Conservation (phyloP, 331 rosid genomes). For the Spiraea crenata region DNA sequence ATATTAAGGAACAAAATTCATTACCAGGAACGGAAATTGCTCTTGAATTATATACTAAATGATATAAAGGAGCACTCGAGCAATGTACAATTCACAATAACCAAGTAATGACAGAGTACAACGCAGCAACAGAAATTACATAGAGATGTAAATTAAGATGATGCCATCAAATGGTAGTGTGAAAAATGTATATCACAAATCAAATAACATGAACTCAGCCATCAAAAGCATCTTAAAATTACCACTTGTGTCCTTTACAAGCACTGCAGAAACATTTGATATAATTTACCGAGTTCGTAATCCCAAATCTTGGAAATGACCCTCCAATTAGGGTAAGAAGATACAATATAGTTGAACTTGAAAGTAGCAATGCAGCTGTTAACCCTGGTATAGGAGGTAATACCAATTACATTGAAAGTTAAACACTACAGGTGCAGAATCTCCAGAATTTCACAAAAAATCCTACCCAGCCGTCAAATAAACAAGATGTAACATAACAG, state of each 20-base stretch:
- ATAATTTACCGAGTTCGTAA: background rate
- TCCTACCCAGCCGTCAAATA: background rate
- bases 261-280: background rate
- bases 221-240: too few species aligned
- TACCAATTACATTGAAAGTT: background rate
- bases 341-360: background rate
- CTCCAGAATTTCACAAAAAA: background rate
- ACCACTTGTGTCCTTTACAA: background rate
- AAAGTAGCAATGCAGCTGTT: too few species aligned
- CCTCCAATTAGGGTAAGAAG: background rate
- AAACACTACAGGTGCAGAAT: background rate
- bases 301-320: background rate
- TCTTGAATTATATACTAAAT: background rate
- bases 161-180: too few species aligned
- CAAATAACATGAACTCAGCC: too few species aligned
- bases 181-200: too few species aligned
- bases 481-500: background rate
- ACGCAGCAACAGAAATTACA: background rate
- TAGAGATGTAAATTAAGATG: background rate
- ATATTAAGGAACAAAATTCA: slow-evolving; percentile 14
- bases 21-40: background rate
- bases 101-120: background rate
- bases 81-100: background rate
- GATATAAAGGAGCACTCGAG: background rate
- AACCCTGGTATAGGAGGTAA: background rate